Conservation (phyloP, 2,329 filamentous ascomycete genomes). For the Calcarisporium arbuscula region DNA sequence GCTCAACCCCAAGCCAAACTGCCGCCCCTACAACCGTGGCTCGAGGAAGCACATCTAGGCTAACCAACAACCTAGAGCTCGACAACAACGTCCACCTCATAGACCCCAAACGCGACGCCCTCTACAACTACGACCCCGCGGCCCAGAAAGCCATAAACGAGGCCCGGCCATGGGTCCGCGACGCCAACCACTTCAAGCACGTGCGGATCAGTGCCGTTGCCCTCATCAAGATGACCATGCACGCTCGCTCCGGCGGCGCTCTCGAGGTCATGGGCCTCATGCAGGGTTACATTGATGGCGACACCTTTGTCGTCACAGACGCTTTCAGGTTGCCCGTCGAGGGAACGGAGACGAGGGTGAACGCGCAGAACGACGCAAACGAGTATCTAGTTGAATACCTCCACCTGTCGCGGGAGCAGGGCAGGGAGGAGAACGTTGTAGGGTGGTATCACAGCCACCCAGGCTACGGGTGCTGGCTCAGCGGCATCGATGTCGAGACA, state of each 20-base stretch:
- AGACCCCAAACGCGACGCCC: constrained; percentile 80
- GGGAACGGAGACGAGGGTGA: constrained; percentile 96
- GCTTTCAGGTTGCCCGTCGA: constrained; percentile 92
- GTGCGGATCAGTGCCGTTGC: constrained; percentile 92
- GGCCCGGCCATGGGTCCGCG: constrained; percentile 66
- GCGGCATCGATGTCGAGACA: constrained; percentile 89
- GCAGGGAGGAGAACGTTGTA: constrained; percentile 79
- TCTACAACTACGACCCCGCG: constrained; percentile 73
- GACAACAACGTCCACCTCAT: constrained; percentile 81
- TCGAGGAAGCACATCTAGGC: neutral
- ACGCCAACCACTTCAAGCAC: constrained; percentile 85
- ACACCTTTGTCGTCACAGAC: constrained; percentile 87
- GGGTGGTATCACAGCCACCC: constrained; percentile 99
- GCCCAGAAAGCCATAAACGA: constrained; percentile 61
- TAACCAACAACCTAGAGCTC: constrained; percentile 54
- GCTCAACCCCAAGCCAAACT: neutral
- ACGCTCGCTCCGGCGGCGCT: constrained; percentile 86
- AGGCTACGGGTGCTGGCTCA: constrained; percentile 96
- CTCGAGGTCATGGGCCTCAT: constrained; percentile 98
- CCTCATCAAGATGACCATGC: constrained; percentile 98
- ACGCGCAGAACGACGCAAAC: constrained; percentile 91
- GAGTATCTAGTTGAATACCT: constrained; percentile 94
- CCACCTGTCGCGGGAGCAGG: constrained; percentile 67
- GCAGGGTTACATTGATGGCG: constrained; percentile 84
- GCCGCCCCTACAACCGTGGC: neutral